These are phyloP conservation scores for Tripidium arundinaceum DNA, from an alignment of 202 grass and related monocot species.

Conservation along the genomic window DNA sequence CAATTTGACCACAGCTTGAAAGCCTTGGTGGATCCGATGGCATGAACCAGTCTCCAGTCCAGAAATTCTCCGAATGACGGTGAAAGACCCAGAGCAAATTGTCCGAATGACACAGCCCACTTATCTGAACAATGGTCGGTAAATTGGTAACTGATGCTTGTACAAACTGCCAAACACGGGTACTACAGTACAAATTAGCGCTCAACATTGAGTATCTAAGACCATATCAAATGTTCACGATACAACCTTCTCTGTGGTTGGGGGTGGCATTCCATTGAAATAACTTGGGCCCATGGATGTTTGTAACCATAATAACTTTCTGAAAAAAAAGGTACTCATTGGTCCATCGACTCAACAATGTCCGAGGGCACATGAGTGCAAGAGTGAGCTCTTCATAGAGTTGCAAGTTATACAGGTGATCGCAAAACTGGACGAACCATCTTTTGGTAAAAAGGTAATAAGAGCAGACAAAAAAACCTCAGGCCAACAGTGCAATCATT, in stretches of 20 bases:
- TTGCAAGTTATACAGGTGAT: slow-evolving; percentile 11
- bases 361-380: not conserved
- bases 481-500: slow-evolving; percentile 12
- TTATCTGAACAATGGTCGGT: not conserved
- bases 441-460: slow-evolving; percentile 9
- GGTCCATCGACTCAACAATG: not conserved
- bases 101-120: not conserved
- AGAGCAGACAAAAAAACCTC: slow-evolving; percentile 2
- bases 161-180: not conserved
- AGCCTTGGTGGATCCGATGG: not conserved
- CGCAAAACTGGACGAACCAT: slow-evolving; percentile 36
- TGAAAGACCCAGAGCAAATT: not conserved
- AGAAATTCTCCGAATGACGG: too few species aligned
- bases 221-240: not conserved
- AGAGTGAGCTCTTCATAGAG: slow-evolving; percentile 22
- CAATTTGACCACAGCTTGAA: not conserved
- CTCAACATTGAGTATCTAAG: not conserved
- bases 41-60: not conserved
- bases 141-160: not conserved
- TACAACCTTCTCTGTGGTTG: not conserved
- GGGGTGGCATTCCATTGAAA: not conserved
- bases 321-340: not conserved
- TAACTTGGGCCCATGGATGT: not conserved
- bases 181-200: not conserved
- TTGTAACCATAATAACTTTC: not conserved